A percentile compares a stretch with the other conserved stretches of the same genome.
These are phyloP conservation scores for Gryganskiella cystojenkinii DNA, from an alignment of 192 early-diverging fungal genomes.

Conservation along the genomic window DNA sequence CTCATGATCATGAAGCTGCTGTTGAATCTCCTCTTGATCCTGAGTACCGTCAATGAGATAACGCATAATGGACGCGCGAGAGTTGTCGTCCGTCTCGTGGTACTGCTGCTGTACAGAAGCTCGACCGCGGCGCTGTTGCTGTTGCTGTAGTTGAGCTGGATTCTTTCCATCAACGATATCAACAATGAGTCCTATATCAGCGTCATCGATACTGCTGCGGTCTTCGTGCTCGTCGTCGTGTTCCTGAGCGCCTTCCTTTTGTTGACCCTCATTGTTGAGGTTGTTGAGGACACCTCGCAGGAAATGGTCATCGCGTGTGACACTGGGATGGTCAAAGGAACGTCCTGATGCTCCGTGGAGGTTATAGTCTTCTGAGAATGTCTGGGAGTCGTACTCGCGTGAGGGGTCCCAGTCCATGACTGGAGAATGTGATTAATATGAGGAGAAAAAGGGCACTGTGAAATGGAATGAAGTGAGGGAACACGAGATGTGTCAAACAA, in stretches of 20 bases:
- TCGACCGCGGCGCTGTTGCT: not conserved
- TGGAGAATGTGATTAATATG: no score
- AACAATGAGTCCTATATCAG: conserved; percentile 28
- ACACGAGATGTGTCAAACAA: no score
- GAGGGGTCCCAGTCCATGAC: conserved; percentile 36
- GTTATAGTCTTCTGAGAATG: conserved; percentile 47
- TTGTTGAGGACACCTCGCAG: not conserved
- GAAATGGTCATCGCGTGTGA: conserved; percentile 34
- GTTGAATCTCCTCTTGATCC: conserved; percentile 1
- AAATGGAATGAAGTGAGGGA: no score
- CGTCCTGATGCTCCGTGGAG: conserved; percentile 42
- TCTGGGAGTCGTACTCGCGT: conserved; percentile 41
- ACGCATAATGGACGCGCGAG: conserved; percentile 23
- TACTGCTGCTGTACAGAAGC: not conserved
- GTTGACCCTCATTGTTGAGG: not conserved
- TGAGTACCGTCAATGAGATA: conserved; percentile 19
- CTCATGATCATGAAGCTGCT: conserved; percentile 13
- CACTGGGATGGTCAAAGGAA: conserved; percentile 38
- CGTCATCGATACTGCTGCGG: conserved; percentile 36
- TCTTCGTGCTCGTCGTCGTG: not conserved
- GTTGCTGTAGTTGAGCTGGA: not conserved
- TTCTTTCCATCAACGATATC: conserved; percentile 36
- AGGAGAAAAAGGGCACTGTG: no score
- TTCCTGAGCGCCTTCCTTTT: not conserved
- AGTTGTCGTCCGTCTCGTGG: conserved; percentile 21